phyloP scores from a whole-genome alignment of 805 yeast species.

The Lipomyces sp. region DNA sequence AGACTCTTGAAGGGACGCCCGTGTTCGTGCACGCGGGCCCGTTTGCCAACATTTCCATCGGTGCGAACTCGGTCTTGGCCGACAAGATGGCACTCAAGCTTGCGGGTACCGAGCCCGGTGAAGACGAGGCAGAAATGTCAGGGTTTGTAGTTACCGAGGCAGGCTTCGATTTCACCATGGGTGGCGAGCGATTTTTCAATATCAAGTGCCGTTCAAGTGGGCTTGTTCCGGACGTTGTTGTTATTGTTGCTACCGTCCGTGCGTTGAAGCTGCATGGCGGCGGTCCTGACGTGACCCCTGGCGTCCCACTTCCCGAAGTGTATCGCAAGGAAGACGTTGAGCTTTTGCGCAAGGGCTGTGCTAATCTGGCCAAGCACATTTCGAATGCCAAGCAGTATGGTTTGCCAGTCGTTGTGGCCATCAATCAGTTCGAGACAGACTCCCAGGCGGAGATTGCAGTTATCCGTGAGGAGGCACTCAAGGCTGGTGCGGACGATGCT shows the following conservation, averaged over 20 bases:
- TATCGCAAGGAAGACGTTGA: slow-evolving; percentile 83
- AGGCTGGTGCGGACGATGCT: slow-evolving; percentile 94
- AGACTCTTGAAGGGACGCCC: slow-evolving; percentile 96
- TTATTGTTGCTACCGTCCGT: slow-evolving; percentile 92
- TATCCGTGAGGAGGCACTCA: slow-evolving; percentile 76
- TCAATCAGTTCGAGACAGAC: slow-evolving; percentile 85
- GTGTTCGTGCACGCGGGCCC: slow-evolving; percentile 98
- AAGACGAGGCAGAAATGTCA: slow-evolving; percentile 44
- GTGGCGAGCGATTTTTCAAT: slow-evolving; percentile 96
- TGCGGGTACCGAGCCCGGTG: slow-evolving; percentile 66
- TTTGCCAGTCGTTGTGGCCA: slow-evolving; percentile 92
- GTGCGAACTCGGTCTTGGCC: slow-evolving; percentile 93
- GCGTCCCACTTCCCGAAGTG: slow-evolving; percentile 80
- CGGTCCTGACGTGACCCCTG: slow-evolving; percentile 95
- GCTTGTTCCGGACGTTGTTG: slow-evolving; percentile 83
- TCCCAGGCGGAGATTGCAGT: slow-evolving; percentile 77
- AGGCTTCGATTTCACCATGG: slow-evolving; percentile 99
- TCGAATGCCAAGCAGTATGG: slow-evolving; percentile 82
- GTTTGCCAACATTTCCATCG: slow-evolving; percentile 95
- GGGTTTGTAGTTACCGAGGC: slow-evolving; percentile 98
- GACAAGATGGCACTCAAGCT: slow-evolving; percentile 91
- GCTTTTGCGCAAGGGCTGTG: slow-evolving; percentile 75
- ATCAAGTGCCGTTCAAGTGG: slow-evolving; percentile 95
- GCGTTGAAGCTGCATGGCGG: slow-evolving; percentile 98
- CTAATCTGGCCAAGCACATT: slow-evolving; percentile 89